These are phyloP conservation scores for Rhizophagus prolifer DNA, from an alignment of 192 early-diverging fungal species.

Conservation along the genomic window DNA sequence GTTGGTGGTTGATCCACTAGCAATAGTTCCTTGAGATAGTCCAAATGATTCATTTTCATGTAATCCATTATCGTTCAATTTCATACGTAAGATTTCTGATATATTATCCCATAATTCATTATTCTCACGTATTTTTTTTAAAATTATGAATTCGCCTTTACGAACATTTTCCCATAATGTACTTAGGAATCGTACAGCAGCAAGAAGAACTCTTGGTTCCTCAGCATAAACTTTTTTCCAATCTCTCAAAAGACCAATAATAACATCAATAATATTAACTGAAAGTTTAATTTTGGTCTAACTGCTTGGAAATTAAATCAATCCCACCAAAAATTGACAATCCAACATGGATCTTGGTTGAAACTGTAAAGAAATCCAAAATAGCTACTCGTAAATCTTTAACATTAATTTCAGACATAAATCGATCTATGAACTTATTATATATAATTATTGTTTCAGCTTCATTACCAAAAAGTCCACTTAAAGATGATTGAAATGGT, in stretches of 20 bases:
- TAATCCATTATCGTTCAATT: neutral
- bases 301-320: slow-evolving; percentile 32
- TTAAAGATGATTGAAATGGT: slow-evolving; percentile 41
- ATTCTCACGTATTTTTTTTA: slow-evolving; percentile 38
- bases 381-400: slow-evolving; percentile 38
- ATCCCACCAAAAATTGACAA: slow-evolving; percentile 41
- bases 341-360: slow-evolving; percentile 46
- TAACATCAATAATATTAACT: slow-evolving; percentile 38
- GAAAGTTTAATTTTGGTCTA: slow-evolving; percentile 29
- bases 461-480: slow-evolving; percentile 47
- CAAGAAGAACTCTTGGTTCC: slow-evolving; percentile 44
- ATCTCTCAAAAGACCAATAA: slow-evolving; percentile 39
- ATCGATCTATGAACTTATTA: slow-evolving; percentile 29
- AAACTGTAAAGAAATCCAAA: slow-evolving; percentile 48
- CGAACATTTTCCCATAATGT: slow-evolving; percentile 49
- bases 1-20: neutral
- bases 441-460: slow-evolving; percentile 41
- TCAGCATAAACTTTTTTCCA: slow-evolving; percentile 33
- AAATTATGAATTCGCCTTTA: slow-evolving; percentile 40
- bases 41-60: neutral
- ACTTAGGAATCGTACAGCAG: slow-evolving; percentile 46
- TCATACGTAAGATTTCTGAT: slow-evolving; percentile 33
- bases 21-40: neutral
- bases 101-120: slow-evolving; percentile 46
- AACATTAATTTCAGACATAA: slow-evolving; percentile 30